A percentile compares a stretch with the other conserved stretches of the same genome.
These are phyloP conservation scores for Gynochthodes officinalis DNA, from an alignment of 257 asterid species.

Conservation along the genomic window DNA sequence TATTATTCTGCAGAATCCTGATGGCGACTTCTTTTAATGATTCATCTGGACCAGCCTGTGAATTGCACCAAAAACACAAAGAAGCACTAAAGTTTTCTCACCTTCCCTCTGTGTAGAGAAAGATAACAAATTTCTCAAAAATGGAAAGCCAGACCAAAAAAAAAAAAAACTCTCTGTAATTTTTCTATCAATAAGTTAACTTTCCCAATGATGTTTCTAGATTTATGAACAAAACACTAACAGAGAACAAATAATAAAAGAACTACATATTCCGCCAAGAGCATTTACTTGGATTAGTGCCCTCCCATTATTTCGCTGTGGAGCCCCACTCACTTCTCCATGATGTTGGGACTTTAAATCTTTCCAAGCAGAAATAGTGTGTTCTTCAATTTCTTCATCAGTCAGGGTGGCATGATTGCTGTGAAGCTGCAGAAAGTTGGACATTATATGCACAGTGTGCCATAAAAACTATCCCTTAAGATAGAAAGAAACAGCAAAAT, in stretches of 20 bases:
- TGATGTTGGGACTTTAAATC: conserved; percentile 39
- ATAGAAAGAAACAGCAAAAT: neutral
- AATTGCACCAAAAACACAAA: conserved; percentile 14
- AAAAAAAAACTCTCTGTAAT: neutral
- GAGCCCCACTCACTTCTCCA: conserved; percentile 25
- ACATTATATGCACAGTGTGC: conserved; percentile 11
- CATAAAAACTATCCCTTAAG: neutral
- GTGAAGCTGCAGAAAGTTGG: conserved; percentile 46
- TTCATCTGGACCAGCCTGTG: conserved; percentile 75
- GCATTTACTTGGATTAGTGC: conserved; percentile 55
- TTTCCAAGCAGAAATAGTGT: conserved; percentile 66
- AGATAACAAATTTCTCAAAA: neutral
- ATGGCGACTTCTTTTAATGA: conserved; percentile 49
- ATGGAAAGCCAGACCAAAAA: neutral
- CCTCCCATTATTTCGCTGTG: conserved; percentile 35
- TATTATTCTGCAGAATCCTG: conserved; percentile 51
- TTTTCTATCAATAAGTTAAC: neutral
- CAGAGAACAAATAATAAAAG: conserved; percentile 8
- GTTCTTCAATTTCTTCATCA: conserved; percentile 42
- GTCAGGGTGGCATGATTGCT: conserved; percentile 37
- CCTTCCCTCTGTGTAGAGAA: neutral
- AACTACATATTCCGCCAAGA: conserved; percentile 2
- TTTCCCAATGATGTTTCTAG: neutral
- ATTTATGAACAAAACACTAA: neutral
- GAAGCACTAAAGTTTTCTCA: neutral